phyloP scores from a whole-genome alignment of 805 yeast species.

The Kluyveromyces siamensis region DNA sequence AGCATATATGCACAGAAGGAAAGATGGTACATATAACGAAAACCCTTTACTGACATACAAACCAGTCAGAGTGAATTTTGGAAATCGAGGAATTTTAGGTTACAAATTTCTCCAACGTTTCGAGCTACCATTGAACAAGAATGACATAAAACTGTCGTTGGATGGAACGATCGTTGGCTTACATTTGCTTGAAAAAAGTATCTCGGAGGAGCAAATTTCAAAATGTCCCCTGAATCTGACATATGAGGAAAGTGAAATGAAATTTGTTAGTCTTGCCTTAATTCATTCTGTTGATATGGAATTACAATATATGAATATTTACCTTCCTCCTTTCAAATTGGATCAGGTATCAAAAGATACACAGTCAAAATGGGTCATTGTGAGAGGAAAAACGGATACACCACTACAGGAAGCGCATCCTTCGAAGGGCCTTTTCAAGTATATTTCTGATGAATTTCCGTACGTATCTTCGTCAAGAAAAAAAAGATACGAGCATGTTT shows the following conservation, averaged over 20 bases:
- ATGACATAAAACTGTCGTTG: constrained; percentile 28
- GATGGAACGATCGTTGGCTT: constrained; percentile 32
- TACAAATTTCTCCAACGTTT: constrained; percentile 28
- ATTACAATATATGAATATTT: constrained; percentile 39
- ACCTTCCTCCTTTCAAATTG: constrained; percentile 36
- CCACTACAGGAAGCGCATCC: constrained; percentile 49
- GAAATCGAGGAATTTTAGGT: constrained; percentile 31
- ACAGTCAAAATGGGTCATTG: constrained; percentile 32
- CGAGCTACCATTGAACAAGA: constrained; percentile 19
- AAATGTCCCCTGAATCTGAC: constrained; percentile 19
- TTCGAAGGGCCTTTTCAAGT: constrained; percentile 14
- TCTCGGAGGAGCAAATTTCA: constrained; percentile 11
- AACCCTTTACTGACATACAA: constrained; percentile 32
- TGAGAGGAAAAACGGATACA: constrained; percentile 56
- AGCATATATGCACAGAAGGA: constrained; percentile 42
- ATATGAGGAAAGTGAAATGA: background rate
- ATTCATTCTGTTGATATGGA: constrained; percentile 54
- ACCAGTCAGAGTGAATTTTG: constrained; percentile 36
- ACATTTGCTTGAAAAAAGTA: constrained; percentile 9
- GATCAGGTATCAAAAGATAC: constrained; percentile 3
- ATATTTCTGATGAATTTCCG: constrained; percentile 30
- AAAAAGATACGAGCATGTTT: constrained; percentile 42
- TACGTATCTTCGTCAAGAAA: constrained; percentile 33
- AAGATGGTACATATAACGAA: background rate
- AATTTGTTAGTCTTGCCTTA: constrained; percentile 34